Evolutionary conservation across 306 rosid species (phyloP).

Genomic region (Vigna trinervia): DNA sequence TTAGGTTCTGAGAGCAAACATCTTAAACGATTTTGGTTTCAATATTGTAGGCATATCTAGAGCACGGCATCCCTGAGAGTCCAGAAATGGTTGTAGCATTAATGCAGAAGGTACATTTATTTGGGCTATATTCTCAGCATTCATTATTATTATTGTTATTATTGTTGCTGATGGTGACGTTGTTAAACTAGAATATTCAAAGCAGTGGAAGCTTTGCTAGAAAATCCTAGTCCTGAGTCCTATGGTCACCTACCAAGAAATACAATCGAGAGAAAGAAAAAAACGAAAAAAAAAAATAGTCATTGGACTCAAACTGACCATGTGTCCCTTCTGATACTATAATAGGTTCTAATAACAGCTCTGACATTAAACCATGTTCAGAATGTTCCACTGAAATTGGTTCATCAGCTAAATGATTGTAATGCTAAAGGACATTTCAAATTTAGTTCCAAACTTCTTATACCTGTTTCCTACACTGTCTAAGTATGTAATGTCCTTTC

Average conservation of each 20-base stretch:
- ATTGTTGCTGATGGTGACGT: background rate
- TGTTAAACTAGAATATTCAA: background rate
- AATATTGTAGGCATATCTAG: slow-evolving; percentile 74
- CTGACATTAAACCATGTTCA: background rate
- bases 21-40: slow-evolving; percentile 28
- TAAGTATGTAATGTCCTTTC: background rate
- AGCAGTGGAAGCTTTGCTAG: slow-evolving; percentile 18
- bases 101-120: slow-evolving; percentile 85
- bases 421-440: background rate
- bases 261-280: background rate
- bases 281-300: background rate
- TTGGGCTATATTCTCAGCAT: slow-evolving; percentile 18
- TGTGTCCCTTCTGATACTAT: background rate
- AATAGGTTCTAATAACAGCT: background rate
- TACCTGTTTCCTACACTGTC: background rate
- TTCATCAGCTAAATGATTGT: background rate
- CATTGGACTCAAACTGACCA: background rate
- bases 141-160: background rate
- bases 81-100: slow-evolving; percentile 92
- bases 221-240: background rate
- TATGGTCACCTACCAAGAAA: background rate
- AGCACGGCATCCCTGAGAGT: slow-evolving; percentile 87
- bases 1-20: background rate
- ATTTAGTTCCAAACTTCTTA: slow-evolving; percentile 1
- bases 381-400: background rate